A percentile compares a stretch with the other conserved stretches of the same genome.
Evolutionary conservation across 2,329 filamentous ascomycete species (phyloP).

Genomic region (Talaromyces sp.): DNA sequence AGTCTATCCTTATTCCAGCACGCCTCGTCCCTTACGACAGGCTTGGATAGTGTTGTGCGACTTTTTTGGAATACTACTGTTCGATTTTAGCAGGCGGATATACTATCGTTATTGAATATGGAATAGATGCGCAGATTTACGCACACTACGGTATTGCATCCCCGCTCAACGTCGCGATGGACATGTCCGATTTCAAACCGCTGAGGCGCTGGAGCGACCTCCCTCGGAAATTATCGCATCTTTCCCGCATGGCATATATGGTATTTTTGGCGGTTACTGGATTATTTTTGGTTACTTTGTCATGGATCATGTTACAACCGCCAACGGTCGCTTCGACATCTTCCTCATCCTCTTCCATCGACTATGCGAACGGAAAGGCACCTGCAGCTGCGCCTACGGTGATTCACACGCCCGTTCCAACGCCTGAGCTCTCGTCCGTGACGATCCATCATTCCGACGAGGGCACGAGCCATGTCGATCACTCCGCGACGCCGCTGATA

Average conservation of each 20-base stretch:
- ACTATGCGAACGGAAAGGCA: not conserved
- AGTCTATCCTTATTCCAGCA: not conserved
- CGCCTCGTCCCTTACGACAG: not conserved
- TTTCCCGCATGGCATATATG: conserved; percentile 15
- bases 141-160: not conserved
- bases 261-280: conserved; percentile 12
- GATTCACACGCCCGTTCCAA: not conserved
- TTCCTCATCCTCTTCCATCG: not conserved
- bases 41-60: not conserved
- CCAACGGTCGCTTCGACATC: not conserved
- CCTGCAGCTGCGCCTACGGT: not conserved
- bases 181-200: conserved; percentile 12
- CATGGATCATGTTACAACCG: conserved; percentile 10
- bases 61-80: too few species aligned
- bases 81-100: too few species aligned
- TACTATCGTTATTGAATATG: not conserved
- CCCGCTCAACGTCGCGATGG: conserved; percentile 5
- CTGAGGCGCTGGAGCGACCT: conserved; percentile 10
- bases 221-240: conserved; percentile 6
- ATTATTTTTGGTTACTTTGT: conserved; percentile 12
- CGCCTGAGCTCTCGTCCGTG: conserved; percentile 11
- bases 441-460: conserved; percentile 17
- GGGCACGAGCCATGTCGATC: conserved; percentile 16
- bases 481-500: conserved; percentile 14
- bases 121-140: not conserved